These are phyloP conservation scores for Lenzites betulinus DNA, from an alignment of 768 basidiomycete genomes.

Conservation along the genomic window DNA sequence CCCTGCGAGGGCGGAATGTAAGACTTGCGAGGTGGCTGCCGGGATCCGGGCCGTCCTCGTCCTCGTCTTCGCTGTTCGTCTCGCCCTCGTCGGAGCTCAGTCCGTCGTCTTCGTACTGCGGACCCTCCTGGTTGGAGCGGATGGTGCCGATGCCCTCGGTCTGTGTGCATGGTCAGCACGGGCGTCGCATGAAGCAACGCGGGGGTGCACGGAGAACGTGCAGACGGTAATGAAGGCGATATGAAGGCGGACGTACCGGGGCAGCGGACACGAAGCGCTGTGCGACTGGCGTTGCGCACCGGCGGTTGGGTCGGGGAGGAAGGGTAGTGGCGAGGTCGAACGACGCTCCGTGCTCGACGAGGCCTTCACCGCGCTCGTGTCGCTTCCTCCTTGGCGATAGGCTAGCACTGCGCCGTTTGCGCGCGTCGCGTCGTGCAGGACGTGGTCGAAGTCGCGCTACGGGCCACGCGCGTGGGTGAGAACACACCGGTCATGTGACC, in stretches of 20 bases:
- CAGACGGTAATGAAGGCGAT: slow-evolving; percentile 45
- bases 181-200: neutral
- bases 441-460: no score
- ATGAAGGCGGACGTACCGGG: no score
- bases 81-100: slow-evolving; percentile 58
- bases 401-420: no score
- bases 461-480: no score
- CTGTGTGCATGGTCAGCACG: slow-evolving; percentile 37
- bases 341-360: no score
- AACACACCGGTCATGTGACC: no score
- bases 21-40: slow-evolving; percentile 33
- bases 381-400: no score
- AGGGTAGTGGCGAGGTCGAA: slow-evolving; percentile 43
- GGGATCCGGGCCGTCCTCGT: slow-evolving; percentile 35
- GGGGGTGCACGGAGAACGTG: slow-evolving; percentile 60
- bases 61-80: no score
- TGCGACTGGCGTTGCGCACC: slow-evolving; percentile 15
- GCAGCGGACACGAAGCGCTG: no score
- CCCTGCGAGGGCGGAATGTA: slow-evolving; percentile 17
- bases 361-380: no score
- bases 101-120: slow-evolving; percentile 74
- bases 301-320: slow-evolving; percentile 29
- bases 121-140: slow-evolving; percentile 57
- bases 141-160: slow-evolving; percentile 87
- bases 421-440: no score